Conservation (phyloP, 345 rosid genomes). For the Barbarea vulgaris region DNA sequence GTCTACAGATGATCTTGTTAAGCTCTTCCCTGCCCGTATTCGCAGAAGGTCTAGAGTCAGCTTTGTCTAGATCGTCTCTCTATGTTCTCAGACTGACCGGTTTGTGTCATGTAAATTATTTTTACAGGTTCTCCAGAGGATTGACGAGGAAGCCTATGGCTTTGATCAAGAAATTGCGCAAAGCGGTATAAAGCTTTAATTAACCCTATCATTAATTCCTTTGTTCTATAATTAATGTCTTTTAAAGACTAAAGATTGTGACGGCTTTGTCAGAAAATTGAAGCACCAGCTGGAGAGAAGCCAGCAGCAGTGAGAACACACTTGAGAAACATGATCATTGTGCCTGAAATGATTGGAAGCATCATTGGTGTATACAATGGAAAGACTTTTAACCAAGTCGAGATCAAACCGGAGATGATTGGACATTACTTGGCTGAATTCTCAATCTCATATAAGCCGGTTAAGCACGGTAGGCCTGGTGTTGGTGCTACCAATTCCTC, state of each 20-base stretch:
- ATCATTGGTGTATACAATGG: constrained; percentile 36
- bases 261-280: constrained; percentile 50
- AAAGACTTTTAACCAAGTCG: constrained; percentile 34
- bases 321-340: constrained; percentile 61
- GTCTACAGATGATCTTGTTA: constrained; percentile 61
- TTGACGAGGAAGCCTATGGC: constrained; percentile 71
- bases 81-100: background rate
- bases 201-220: background rate
- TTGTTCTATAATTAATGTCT: background rate
- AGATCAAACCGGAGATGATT: constrained; percentile 37
- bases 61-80: background rate
- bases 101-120: background rate
- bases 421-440: constrained; percentile 51
- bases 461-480: constrained; percentile 81
- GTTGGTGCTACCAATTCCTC: constrained; percentile 83
- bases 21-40: constrained; percentile 61
- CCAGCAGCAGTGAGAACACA: constrained; percentile 79
- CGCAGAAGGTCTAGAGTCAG: constrained; percentile 54
- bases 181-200: constrained; percentile 45
- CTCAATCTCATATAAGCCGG: constrained; percentile 65
- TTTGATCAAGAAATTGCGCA: constrained; percentile 63
- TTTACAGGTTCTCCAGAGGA: constrained; percentile 65
- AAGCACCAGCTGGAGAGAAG: constrained; percentile 75
- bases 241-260: background rate
- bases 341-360: constrained; percentile 39